Conservation (phyloP, 805 yeast species). For the Kuraishia hungarica region DNA sequence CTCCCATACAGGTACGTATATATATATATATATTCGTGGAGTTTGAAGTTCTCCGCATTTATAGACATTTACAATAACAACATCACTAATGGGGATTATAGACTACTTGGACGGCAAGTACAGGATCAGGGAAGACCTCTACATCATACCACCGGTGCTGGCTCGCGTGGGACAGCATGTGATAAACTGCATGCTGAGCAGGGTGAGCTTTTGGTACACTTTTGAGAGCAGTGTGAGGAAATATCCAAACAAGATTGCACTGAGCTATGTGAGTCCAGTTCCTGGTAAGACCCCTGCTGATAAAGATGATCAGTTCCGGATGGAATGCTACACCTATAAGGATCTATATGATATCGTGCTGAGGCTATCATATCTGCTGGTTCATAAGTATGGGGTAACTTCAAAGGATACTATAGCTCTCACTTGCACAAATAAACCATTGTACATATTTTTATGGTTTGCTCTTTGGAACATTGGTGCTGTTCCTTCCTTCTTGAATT, state of each 20-base stretch:
- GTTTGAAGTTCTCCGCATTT: neutral
- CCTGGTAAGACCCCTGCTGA: slow-evolving; percentile 26
- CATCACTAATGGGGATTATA: slow-evolving; percentile 11
- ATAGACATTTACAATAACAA: no score
- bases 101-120: slow-evolving; percentile 39
- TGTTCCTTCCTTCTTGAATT: slow-evolving; percentile 77
- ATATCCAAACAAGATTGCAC: slow-evolving; percentile 45
- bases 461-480: slow-evolving; percentile 92
- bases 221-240: slow-evolving; percentile 49
- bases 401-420: slow-evolving; percentile 65
- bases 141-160: slow-evolving; percentile 36
- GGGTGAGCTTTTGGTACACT: slow-evolving; percentile 60
- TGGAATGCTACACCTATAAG: slow-evolving; percentile 60
- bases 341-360: slow-evolving; percentile 62
- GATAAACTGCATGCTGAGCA: slow-evolving; percentile 25
- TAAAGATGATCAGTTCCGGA: slow-evolving; percentile 46
- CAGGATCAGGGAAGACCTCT: slow-evolving; percentile 42
- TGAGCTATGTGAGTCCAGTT: slow-evolving; percentile 51
- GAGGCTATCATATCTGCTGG: slow-evolving; percentile 57
- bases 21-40: no score
- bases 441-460: slow-evolving; percentile 72
- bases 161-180: slow-evolving; percentile 32
- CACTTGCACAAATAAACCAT: slow-evolving; percentile 75
- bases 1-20: neutral
- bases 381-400: slow-evolving; percentile 52